A percentile compares a stretch with the other conserved stretches of the same genome.
phyloP scores from a whole-genome alignment of 805 yeast genomes.

The Lachancea cidri region DNA sequence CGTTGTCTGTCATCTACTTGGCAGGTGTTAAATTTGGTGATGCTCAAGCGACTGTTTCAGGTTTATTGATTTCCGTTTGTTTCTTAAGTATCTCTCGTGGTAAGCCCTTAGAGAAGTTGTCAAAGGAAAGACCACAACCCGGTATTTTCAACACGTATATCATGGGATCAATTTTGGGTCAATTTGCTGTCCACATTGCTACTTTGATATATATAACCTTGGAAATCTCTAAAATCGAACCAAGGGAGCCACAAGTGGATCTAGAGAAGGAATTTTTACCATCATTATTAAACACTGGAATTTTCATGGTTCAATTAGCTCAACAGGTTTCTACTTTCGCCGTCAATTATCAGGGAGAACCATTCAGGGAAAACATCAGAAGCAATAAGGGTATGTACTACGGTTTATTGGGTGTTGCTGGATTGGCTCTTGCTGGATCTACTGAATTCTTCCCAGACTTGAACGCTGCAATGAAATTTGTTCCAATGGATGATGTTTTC shows the following conservation, averaged over 20 bases:
- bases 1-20: conserved; percentile 85
- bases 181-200: conserved; percentile 86
- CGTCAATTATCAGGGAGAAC: conserved; percentile 94
- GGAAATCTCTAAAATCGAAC: conserved; percentile 83
- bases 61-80: conserved; percentile 85
- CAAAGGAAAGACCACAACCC: conserved; percentile 93
- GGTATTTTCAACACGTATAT: conserved; percentile 93
- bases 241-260: conserved; percentile 86
- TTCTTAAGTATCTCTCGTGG: conserved; percentile 94
- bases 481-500: conserved; percentile 72
- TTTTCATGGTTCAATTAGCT: conserved; percentile 87
- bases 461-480: conserved; percentile 88
- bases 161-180: conserved; percentile 96
- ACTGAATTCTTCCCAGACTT: conserved; percentile 94
- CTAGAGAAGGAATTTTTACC: conserved; percentile 85
- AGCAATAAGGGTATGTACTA: conserved; percentile 97
- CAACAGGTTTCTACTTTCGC: conserved; percentile 98
- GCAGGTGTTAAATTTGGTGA: conserved; percentile 99
- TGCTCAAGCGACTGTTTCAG: conserved; percentile 96
- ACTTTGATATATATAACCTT: conserved; percentile 77
- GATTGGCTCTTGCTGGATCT: conserved; percentile 81
- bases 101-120: conserved; percentile 79
- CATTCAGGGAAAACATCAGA: conserved; percentile 84
- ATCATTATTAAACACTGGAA: conserved; percentile 90
- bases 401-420: conserved; percentile 88